Conservation (phyloP, 2,329 filamentous ascomycete species). For the Talaromyces sp. region DNA sequence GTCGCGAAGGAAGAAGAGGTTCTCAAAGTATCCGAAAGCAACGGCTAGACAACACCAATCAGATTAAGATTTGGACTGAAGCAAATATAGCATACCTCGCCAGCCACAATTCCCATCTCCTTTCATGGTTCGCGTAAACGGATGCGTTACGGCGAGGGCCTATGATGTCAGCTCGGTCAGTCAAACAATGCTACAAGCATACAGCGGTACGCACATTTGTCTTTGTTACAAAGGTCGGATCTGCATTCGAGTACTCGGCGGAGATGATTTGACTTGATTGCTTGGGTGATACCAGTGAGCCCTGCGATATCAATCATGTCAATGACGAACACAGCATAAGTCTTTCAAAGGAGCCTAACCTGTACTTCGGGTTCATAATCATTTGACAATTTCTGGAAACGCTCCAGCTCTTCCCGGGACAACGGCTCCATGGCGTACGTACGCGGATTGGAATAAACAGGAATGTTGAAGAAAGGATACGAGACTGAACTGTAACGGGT, state of each 20-base stretch:
- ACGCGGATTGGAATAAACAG: constrained; percentile 16
- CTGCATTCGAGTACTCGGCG: constrained; percentile 82
- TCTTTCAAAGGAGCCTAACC: constrained; percentile 38
- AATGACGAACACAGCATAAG: background rate
- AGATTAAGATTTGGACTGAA: constrained; percentile 16
- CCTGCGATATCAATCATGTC: constrained; percentile 52
- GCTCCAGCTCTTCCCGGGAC: constrained; percentile 54
- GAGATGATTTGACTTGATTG: constrained; percentile 73
- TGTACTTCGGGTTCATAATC: constrained; percentile 57
- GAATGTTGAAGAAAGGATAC: constrained; percentile 25
- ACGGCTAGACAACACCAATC: constrained; percentile 59
- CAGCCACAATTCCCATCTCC: constrained; percentile 97
- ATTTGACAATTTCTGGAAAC: constrained; percentile 61
- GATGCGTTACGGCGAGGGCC: constrained; percentile 78
- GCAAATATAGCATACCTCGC: constrained; percentile 65
- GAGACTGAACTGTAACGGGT: constrained; percentile 23
- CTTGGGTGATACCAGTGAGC: constrained; percentile 75
- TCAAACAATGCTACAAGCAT: background rate
- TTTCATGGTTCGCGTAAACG: constrained; percentile 79
- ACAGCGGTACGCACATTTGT: constrained; percentile 60
- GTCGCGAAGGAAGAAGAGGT: constrained; percentile 66
- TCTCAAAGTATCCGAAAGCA: constrained; percentile 90
- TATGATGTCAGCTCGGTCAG: constrained; percentile 37
- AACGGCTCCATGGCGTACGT: constrained; percentile 37
- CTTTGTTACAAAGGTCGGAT: constrained; percentile 80